Evolutionary conservation across 202 grass and related monocot genomes (phyloP).

Genomic region (Bolboschoenoplectus hybrid): DNA sequence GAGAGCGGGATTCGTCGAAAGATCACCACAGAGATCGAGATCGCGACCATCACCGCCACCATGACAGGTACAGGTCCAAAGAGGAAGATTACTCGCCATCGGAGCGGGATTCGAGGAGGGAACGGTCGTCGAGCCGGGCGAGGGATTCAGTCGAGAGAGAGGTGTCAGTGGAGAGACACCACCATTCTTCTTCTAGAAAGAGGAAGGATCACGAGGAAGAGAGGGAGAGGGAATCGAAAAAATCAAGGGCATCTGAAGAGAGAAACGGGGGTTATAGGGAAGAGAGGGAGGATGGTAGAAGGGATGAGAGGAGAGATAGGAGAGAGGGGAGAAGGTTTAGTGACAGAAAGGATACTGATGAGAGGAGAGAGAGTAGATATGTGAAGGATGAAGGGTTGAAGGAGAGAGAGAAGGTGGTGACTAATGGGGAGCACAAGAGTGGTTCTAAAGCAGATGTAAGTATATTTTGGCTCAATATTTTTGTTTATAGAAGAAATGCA

Average conservation of each 20-base stretch:
- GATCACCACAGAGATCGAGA: slow-evolving; percentile 44
- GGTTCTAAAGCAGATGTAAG: slow-evolving; percentile 34
- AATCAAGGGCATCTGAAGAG: slow-evolving; percentile 19
- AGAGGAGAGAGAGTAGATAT: slow-evolving; percentile 36
- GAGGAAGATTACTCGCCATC: slow-evolving; percentile 44
- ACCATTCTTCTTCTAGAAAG: slow-evolving; percentile 52
- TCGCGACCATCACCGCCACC: slow-evolving; percentile 41
- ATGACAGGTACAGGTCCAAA: slow-evolving; percentile 33
- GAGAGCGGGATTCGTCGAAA: slow-evolving; percentile 39
- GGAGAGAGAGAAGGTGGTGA: background rate
- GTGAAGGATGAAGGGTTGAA: slow-evolving; percentile 33
- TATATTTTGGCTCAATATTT: slow-evolving; percentile 4
- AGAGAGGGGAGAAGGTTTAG: slow-evolving; percentile 48
- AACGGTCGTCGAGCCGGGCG: slow-evolving; percentile 51
- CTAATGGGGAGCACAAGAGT: slow-evolving; percentile 17
- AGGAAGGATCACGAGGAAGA: slow-evolving; percentile 69
- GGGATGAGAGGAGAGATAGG: slow-evolving; percentile 35
- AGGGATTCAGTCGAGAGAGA: slow-evolving; percentile 50
- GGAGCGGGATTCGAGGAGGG: slow-evolving; percentile 47
- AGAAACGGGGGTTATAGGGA: slow-evolving; percentile 28
- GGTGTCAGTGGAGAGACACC: slow-evolving; percentile 47
- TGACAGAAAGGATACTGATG: slow-evolving; percentile 24
- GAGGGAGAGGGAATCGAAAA: slow-evolving; percentile 35
- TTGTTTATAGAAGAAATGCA: background rate
- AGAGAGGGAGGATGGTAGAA: slow-evolving; percentile 31